Base-by-base conservation (phyloP, 371 early-diverging fungal species). In the Lichtheimia ornata region DNA sequence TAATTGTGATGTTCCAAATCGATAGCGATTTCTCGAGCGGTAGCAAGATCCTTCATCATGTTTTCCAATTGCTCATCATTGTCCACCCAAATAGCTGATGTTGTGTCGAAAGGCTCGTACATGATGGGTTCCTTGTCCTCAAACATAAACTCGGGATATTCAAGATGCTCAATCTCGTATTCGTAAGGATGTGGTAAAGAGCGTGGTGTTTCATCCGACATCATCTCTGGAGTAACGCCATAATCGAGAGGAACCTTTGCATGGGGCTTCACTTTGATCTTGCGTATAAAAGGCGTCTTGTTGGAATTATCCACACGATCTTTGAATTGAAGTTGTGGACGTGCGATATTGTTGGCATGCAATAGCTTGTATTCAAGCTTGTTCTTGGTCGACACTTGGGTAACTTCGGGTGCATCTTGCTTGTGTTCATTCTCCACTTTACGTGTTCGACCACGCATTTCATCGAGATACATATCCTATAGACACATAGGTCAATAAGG, bases 1-100 rank as follows among this genome's bases (percentile, higher is more conserved):
- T 94, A 96, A 68, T 90, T 89, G 75, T 98, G 98, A 69, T 96
- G 76, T 66, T 98, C 99, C 66, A 96, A 73, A 88, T 99, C 99
- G 2, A 99, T 84, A 0, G 98, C 98, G 35, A 99, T 74, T 67
- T 94, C 96, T 0, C 71, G 63, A 3, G 70, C 84, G 4, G 59
- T 65, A 15, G 84, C 81, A 61, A 97, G 67, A 5, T 83, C 74
- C 42, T 65, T 64, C 66, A 90, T 73, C 85, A 96, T 82, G 0
- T 62, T 67, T 42, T 77, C 66, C 27, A 96, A 75, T 11, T 58
- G 75, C 56, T 89, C 90, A 51, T 82, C 87, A 1, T 87, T 92
- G 45, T 91, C 90, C 11, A 94, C 87, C 83, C 85, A 94, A 7
- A 72, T 84, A 42, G 77, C 80, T 22, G 84, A 62, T 1, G 91